Evolutionary conservation across 1,139 yeast genomes (phyloP).

Genomic region (Zygosaccharomyces sapae): DNA sequence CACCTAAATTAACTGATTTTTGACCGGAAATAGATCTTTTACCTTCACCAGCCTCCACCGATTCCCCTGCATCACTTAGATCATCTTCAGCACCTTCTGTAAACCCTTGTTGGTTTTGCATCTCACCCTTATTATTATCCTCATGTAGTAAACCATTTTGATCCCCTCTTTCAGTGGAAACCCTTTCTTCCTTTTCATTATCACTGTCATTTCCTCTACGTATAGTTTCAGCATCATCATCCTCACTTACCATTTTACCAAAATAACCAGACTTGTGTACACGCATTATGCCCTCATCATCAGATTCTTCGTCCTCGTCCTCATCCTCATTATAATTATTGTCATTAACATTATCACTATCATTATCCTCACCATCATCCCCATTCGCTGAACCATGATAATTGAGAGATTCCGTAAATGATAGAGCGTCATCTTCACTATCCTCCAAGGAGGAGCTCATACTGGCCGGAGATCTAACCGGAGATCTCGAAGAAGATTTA

Average conservation of each 20-base stretch:
- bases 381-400: constrained; percentile 11
- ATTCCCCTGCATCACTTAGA: constrained; percentile 6
- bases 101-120: background rate
- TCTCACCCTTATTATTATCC: background rate
- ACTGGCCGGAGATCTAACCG: background rate
- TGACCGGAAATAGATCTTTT: constrained; percentile 12
- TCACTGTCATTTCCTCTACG: constrained; percentile 10
- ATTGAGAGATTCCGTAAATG: constrained; percentile 21
- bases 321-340: constrained; percentile 17
- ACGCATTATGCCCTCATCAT: constrained; percentile 14
- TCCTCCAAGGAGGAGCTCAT: constrained; percentile 5
- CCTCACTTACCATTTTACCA: constrained; percentile 21
- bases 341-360: constrained; percentile 13
- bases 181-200: constrained; percentile 3
- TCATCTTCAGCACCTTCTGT: background rate
- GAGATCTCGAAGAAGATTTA: background rate
- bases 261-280: constrained; percentile 29
- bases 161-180: constrained; percentile 5
- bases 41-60: constrained; percentile 9
- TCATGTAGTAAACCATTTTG: constrained; percentile 6
- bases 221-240: constrained; percentile 12
- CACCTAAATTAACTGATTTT: constrained; percentile 21
- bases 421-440: constrained; percentile 22
- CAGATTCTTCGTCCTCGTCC: constrained; percentile 7
- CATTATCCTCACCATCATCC: constrained; percentile 8